Base-by-base conservation (phyloP, 192 early-diverging fungal genomes). In the Cetraspora pellucida region DNA sequence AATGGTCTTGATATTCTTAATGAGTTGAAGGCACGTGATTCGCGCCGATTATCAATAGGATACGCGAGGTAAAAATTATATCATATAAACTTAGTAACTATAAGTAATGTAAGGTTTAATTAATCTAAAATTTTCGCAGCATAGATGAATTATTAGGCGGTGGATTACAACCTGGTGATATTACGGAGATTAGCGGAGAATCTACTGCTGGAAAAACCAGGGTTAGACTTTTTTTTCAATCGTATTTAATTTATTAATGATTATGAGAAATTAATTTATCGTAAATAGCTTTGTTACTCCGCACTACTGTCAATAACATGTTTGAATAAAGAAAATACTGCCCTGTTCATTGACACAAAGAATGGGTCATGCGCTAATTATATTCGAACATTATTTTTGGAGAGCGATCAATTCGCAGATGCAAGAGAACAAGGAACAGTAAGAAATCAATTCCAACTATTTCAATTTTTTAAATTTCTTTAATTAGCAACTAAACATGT, bases 291-390 rank as follows among this genome's bases (percentile, higher is more conserved):
- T 31, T 28, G 30, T 21, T 65, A 44, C 27, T 31, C 37, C 2
- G 10, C 43, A 19, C n/a, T 30, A n/a, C 25, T 74, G 10, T 37
- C 66, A 37, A 44, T 25, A 7, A 19, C 68, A 16, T 47, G 37
- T 75, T 21, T 68, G 19, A 45, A 21, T 27, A 44, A 31, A 44
- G 2, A 45, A 14, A 65, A 65, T n/a, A 65, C 28, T n/a, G 75
- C 74, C 25, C 31, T 77, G 10, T 64, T 43, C 45, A 77, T 77
- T 69, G 75, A 77, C n/a, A 77, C 75, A 45, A 25, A 28, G 16
- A 47, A 31, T 52, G 25, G 69, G 28, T 77, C 74, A 17, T 49
- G 25, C 21, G 28, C 75, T 11, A 25, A 31, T 13, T 31, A 31
- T 23, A 67, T 77, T 10, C 6, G 25, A 25, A 43, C 8, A 13